A percentile compares a stretch with the other conserved stretches of the same genome.
phyloP scores from a whole-genome alignment of 495 filamentous ascomycete species.

The Aspergillus nidulans region DNA sequence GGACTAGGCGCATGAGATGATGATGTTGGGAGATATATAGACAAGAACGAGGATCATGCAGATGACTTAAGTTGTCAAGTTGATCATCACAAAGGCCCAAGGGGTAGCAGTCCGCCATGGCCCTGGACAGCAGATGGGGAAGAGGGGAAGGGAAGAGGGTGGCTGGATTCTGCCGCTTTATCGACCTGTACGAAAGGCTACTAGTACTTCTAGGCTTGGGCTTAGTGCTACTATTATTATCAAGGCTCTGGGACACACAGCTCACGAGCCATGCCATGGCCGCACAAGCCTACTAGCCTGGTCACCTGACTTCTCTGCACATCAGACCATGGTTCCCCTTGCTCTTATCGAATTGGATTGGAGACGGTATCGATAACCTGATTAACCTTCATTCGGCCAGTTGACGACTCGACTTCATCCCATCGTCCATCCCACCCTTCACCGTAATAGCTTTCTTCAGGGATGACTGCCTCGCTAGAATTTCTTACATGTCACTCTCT shows the following conservation, averaged over 20 bases:
- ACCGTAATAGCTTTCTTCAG: constrained; percentile 23
- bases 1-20: constrained; percentile 14
- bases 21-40: constrained; percentile 2
- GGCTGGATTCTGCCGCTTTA: constrained; percentile 20
- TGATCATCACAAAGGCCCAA: constrained; percentile 7
- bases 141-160: constrained; percentile 13
- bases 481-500: background rate
- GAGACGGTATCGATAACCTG: no score
- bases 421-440: constrained; percentile 6
- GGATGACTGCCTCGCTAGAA: background rate
- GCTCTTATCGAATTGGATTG: no score
- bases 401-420: no score
- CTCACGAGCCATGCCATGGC: constrained; percentile 6
- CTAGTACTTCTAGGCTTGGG: no score
- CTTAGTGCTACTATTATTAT: constrained; percentile 22
- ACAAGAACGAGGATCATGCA: constrained; percentile 1
- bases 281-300: constrained; percentile 20
- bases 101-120: constrained; percentile 12
- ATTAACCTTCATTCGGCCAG: no score
- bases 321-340: background rate
- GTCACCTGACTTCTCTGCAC: background rate
- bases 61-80: constrained; percentile 6
- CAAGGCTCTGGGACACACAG: constrained; percentile 19
- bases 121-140: constrained; percentile 10
- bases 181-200: no score